These are phyloP conservation scores for Staphylotrichum longicolle DNA, from an alignment of 495 filamentous ascomycete genomes.

Conservation along the genomic window DNA sequence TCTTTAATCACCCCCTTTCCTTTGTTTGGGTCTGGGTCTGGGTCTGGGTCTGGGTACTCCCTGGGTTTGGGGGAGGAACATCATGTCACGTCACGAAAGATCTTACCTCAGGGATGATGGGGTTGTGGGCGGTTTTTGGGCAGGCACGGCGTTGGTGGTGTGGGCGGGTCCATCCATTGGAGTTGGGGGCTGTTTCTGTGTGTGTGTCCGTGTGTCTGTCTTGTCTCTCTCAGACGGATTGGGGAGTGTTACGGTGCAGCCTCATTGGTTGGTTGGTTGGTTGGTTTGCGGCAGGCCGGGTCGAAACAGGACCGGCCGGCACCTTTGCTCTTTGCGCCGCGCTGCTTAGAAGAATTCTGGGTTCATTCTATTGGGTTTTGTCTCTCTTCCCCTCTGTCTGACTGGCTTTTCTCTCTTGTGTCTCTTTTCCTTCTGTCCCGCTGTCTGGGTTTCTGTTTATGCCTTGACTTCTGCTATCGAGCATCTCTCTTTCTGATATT, in stretches of 20 bases:
- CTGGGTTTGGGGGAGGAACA: neutral
- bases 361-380: neutral
- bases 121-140: neutral
- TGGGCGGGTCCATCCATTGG: neutral
- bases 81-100: slow-evolving; percentile 3
- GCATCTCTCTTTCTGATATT: no score
- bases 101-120: neutral
- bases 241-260: neutral
- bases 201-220: neutral
- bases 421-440: neutral
- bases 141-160: neutral
- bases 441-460: no score
- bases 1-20: slow-evolving; percentile 10
- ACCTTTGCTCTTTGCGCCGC: neutral
- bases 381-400: neutral
- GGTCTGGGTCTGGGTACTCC: neutral
- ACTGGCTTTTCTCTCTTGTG: neutral
- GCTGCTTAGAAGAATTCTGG: neutral
- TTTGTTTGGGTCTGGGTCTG: slow-evolving; percentile 1
- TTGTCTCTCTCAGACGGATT: neutral
- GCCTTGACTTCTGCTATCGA: no score
- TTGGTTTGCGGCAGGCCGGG: neutral
- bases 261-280: neutral
- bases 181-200: neutral
- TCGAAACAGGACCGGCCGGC: slow-evolving; percentile 14